phyloP scores from a whole-genome alignment of 179 eudicot species.

The Spinacia oleracea region DNA sequence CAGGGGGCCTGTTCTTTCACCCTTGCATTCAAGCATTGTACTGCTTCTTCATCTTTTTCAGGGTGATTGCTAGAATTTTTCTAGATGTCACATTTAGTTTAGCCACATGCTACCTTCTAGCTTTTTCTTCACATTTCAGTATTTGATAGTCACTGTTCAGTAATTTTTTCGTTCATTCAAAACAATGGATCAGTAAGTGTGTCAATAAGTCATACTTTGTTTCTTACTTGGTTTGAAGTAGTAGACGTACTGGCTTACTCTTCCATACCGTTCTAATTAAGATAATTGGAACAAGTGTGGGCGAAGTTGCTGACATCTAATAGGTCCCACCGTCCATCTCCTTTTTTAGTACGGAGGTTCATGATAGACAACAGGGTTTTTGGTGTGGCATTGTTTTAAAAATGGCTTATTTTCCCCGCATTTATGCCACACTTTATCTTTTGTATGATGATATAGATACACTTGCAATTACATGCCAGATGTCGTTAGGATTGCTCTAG shows the following conservation, averaged over 20 bases:
- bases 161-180: neutral
- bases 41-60: constrained; percentile 65
- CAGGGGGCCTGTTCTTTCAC: constrained; percentile 68
- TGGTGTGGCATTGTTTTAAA: no score
- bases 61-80: constrained; percentile 34
- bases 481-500: no score
- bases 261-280: no score
- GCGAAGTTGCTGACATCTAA: no score
- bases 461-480: no score
- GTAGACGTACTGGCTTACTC: neutral
- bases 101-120: neutral
- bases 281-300: neutral
- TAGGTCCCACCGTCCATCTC: no score
- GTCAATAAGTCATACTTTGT: neutral
- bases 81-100: neutral
- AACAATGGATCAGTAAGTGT: neutral
- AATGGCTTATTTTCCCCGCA: no score
- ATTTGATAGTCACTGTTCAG: neutral
- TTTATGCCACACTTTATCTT: no score
- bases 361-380: no score
- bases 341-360: no score
- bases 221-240: neutral
- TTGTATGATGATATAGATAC: no score
- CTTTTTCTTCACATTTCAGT: neutral
- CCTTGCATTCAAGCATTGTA: constrained; percentile 79